Evolutionary conservation across 257 asterid species (phyloP).

Genomic region (Lantana camara): DNA sequence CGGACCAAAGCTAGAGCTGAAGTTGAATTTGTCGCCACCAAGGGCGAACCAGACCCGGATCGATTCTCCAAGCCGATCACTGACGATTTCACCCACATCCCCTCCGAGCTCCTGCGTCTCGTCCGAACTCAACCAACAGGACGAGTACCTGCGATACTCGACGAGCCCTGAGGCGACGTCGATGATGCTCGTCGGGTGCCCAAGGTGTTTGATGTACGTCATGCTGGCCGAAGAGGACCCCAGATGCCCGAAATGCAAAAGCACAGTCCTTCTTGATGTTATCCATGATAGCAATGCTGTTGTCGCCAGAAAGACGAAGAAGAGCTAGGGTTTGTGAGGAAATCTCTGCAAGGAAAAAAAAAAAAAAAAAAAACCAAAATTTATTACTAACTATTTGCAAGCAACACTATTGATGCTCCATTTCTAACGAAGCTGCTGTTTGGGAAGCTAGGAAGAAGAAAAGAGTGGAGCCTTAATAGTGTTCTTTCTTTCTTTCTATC

Average conservation of each 20-base stretch:
- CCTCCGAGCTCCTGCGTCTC: constrained; percentile 68
- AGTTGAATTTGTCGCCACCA: constrained; percentile 62
- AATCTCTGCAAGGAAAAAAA: constrained; percentile 10
- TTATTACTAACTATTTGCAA: constrained; percentile 23
- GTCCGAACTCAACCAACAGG: constrained; percentile 61
- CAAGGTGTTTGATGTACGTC: constrained; percentile 86
- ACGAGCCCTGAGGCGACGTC: constrained; percentile 62
- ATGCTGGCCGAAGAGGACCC: constrained; percentile 87
- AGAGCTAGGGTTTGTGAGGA: constrained; percentile 21
- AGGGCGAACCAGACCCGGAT: constrained; percentile 31
- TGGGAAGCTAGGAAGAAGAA: background rate
- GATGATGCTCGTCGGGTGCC: constrained; percentile 76
- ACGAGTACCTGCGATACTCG: constrained; percentile 48
- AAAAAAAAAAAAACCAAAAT: background rate
- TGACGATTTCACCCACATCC: constrained; percentile 43
- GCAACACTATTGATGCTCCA: constrained; percentile 68
- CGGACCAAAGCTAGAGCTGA: constrained; percentile 50
- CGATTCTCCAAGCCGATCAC: constrained; percentile 53
- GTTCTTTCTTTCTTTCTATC: constrained; percentile 31
- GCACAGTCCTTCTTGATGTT: constrained; percentile 75
- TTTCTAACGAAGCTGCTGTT: constrained; percentile 29
- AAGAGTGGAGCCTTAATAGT: constrained; percentile 68
- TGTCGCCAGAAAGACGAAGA: constrained; percentile 39
- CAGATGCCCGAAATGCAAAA: constrained; percentile 86
- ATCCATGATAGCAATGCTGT: constrained; percentile 32